Percentiles rank a stretch among this genome's conserved stretches.
phyloP scores from a whole-genome alignment of 2,329 filamentous ascomycete species.

The Nothophaeocryptopus gaeumannii region DNA sequence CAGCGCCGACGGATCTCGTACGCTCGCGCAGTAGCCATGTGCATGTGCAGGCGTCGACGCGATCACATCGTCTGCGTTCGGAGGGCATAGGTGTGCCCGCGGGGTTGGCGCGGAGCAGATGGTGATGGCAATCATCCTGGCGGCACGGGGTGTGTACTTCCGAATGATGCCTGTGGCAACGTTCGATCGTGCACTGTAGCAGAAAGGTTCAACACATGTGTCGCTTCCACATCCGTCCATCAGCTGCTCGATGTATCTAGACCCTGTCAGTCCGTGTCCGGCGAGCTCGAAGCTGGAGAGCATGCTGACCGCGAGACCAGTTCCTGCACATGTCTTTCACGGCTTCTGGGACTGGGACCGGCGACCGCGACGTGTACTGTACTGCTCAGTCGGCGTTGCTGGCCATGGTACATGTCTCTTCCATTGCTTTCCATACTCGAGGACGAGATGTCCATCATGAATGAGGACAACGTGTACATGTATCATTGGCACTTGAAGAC shows the following conservation, averaged over 20 bases:
- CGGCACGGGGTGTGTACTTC: slow-evolving; percentile 74
- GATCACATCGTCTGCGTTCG: background rate
- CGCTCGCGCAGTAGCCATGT: background rate
- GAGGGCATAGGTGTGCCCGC: slow-evolving; percentile 62
- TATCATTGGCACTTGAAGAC: no score
- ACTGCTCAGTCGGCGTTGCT: no score
- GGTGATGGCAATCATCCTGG: slow-evolving; percentile 72
- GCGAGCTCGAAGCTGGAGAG: no score
- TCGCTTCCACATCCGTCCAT: slow-evolving; percentile 69
- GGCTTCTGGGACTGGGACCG: no score
- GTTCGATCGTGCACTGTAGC: slow-evolving; percentile 71
- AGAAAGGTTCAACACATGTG: slow-evolving; percentile 68
- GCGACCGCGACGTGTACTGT: no score
- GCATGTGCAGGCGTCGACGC: background rate
- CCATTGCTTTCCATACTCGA: no score
- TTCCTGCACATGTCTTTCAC: no score
- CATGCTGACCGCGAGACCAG: no score
- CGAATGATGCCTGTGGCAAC: slow-evolving; percentile 63
- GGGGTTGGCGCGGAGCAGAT: slow-evolving; percentile 74
- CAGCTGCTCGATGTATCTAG: slow-evolving; percentile 62
- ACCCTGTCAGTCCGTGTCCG: background rate
- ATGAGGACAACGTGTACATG: no score
- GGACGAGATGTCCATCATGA: no score
- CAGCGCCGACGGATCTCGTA: slow-evolving; percentile 57
- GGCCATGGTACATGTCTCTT: no score